Evolutionary conservation across 1,139 yeast genomes (phyloP).

Genomic region (Pichia sp.): DNA sequence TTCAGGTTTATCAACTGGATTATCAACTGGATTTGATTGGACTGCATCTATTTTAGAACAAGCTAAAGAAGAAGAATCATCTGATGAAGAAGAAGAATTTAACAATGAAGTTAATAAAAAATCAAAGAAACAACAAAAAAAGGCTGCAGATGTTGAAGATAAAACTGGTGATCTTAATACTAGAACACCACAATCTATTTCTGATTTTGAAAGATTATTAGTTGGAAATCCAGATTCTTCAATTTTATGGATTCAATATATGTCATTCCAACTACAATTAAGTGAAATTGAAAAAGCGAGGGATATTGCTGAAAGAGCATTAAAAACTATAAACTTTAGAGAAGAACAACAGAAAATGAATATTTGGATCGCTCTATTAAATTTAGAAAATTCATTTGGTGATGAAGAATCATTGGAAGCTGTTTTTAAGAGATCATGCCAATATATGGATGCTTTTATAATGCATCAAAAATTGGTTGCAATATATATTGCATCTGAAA

Average conservation of each 20-base stretch:
- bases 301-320: constrained; percentile 86
- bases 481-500: constrained; percentile 70
- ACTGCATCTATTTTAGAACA: constrained; percentile 84
- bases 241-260: constrained; percentile 92
- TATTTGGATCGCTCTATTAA: constrained; percentile 92
- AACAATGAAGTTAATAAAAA: constrained; percentile 36
- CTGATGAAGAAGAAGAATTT: constrained; percentile 49
- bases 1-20: constrained; percentile 27
- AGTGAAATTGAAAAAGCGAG: constrained; percentile 94
- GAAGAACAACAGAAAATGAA: constrained; percentile 92
- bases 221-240: constrained; percentile 94
- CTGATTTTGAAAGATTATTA: constrained; percentile 86
- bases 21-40: constrained; percentile 72
- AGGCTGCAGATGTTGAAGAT: constrained; percentile 54
- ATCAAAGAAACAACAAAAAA: constrained; percentile 38
- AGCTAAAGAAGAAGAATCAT: constrained; percentile 50
- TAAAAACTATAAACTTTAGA: constrained; percentile 82
- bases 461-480: constrained; percentile 77
- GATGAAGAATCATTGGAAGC: constrained; percentile 75
- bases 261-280: constrained; percentile 94
- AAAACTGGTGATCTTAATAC: constrained; percentile 78
- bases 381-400: constrained; percentile 92
- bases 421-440: constrained; percentile 75
- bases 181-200: constrained; percentile 83
- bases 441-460: constrained; percentile 80